phyloP scores from a whole-genome alignment of 139 green algal species.

The Yamagishiella unicocca region DNA sequence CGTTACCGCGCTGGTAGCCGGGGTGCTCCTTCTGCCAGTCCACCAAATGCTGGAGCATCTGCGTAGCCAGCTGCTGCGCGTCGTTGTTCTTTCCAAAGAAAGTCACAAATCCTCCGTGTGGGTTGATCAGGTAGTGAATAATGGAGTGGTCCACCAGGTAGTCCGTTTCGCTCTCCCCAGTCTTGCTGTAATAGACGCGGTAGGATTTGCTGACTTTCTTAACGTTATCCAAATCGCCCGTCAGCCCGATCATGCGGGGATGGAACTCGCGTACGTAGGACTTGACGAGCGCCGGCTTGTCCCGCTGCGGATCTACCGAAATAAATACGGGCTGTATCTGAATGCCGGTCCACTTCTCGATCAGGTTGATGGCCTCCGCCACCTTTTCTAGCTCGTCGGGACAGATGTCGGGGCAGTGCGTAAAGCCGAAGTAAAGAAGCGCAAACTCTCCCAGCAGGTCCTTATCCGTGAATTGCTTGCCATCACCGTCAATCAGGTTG shows the following conservation, averaged over 20 bases:
- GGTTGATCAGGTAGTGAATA: slow-evolving; percentile 96
- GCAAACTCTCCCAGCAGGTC: slow-evolving; percentile 90
- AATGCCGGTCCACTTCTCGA: slow-evolving; percentile 65
- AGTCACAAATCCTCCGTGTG: slow-evolving; percentile 92
- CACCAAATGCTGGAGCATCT: slow-evolving; percentile 19
- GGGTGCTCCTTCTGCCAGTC: slow-evolving; percentile 44
- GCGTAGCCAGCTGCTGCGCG: slow-evolving; percentile 59
- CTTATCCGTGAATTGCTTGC: slow-evolving; percentile 83
- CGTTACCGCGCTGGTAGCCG: neutral
- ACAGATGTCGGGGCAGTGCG: slow-evolving; percentile 98
- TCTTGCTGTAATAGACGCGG: slow-evolving; percentile 92
- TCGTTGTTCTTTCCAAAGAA: slow-evolving; percentile 89
- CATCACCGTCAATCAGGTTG: slow-evolving; percentile 82
- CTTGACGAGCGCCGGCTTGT: slow-evolving; percentile 70
- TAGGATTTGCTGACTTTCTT: slow-evolving; percentile 81
- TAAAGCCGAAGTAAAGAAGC: slow-evolving; percentile 99
- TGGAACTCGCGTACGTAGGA: slow-evolving; percentile 96
- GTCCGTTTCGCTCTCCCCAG: slow-evolving; percentile 71
- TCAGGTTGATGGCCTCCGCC: slow-evolving; percentile 72
- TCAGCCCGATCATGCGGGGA: slow-evolving; percentile 94
- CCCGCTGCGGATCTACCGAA: slow-evolving; percentile 93
- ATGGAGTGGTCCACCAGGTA: slow-evolving; percentile 99
- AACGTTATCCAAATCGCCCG: slow-evolving; percentile 81
- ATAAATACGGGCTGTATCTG: slow-evolving; percentile 94
- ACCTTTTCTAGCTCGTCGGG: slow-evolving; percentile 99